Percentiles rank a stretch among this genome's conserved stretches.
These are phyloP conservation scores for Penicillium sp. DNA, from an alignment of 2,329 filamentous ascomycete genomes.

Conservation along the genomic window DNA sequence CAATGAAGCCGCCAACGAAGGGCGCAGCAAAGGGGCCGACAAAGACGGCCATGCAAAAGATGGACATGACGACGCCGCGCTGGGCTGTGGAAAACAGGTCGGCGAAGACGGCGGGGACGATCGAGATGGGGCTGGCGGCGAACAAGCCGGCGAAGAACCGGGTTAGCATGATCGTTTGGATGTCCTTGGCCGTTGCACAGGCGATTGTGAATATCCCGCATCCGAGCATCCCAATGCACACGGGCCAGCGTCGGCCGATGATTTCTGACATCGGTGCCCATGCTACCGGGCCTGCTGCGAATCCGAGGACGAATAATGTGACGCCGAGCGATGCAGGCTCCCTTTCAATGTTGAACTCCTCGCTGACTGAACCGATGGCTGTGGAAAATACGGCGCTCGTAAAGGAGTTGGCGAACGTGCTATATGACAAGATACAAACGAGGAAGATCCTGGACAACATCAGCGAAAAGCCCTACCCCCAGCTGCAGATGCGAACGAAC, in stretches of 20 bases:
- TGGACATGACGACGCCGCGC: conserved; percentile 50
- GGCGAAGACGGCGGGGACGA: conserved; percentile 52
- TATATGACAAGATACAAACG: conserved; percentile 43
- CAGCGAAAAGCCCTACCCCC: neutral
- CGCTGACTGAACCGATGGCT: conserved; percentile 61
- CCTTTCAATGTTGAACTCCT: conserved; percentile 51
- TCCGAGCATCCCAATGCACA: conserved; percentile 49
- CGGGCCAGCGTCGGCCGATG: conserved; percentile 61
- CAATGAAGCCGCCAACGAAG: conserved; percentile 58
- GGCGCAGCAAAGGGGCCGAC: conserved; percentile 56
- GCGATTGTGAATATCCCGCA: conserved; percentile 54
- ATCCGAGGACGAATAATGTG: conserved; percentile 57
- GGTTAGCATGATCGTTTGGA: conserved; percentile 49
- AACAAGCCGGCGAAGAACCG: conserved; percentile 56
- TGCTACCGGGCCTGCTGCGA: conserved; percentile 64
- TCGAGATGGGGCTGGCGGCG: conserved; percentile 49
- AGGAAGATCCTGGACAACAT: conserved; percentile 22
- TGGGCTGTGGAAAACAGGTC: conserved; percentile 57
- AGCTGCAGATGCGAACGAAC: conserved; percentile 21
- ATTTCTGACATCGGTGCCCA: conserved; percentile 68
- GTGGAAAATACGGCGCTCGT: conserved; percentile 70
- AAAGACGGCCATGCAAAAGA: conserved; percentile 58
- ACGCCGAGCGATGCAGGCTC: conserved; percentile 54
- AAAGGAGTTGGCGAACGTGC: conserved; percentile 58
- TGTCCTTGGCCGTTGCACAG: conserved; percentile 48